A percentile compares a stretch with the other conserved stretches of the same genome.
These are phyloP conservation scores for Trichoderma gracile DNA, from an alignment of 2,329 filamentous ascomycete species.

Conservation along the genomic window DNA sequence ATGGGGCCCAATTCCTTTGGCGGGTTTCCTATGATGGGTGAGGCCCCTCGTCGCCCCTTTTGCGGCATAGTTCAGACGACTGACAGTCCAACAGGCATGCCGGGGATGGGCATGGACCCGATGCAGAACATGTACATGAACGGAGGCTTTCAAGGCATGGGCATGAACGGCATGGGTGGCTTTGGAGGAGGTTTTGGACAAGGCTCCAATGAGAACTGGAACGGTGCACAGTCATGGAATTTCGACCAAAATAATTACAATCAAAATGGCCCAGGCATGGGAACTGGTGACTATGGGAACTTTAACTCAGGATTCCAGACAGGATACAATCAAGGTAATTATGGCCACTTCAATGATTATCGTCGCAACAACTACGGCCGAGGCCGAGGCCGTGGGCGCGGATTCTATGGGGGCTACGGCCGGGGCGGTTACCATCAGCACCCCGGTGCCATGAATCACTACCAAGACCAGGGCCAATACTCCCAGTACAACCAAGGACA, in stretches of 20 bases:
- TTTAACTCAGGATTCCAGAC: constrained; percentile 76
- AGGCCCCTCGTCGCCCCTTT: constrained; percentile 40
- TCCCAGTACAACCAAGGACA: constrained; percentile 34
- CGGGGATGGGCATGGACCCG: constrained; percentile 82
- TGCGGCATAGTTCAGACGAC: constrained; percentile 21
- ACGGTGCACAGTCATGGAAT: constrained; percentile 80
- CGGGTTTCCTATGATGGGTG: constrained; percentile 83
- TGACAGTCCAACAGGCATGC: constrained; percentile 62
- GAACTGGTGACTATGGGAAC: constrained; percentile 76
- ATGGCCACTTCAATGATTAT: constrained; percentile 81
- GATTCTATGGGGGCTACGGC: constrained; percentile 57
- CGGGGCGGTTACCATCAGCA: constrained; percentile 54
- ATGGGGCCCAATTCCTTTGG: constrained; percentile 59
- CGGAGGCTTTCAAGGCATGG: constrained; percentile 76
- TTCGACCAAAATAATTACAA: constrained; percentile 87
- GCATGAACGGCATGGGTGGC: constrained; percentile 75
- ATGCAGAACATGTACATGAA: constrained; percentile 79
- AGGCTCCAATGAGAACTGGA: constrained; percentile 77
- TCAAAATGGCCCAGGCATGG: constrained; percentile 80
- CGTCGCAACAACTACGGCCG: constrained; percentile 66
- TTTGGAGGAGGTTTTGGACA: constrained; percentile 62
- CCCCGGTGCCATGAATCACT: constrained; percentile 42
- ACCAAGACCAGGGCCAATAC: constrained; percentile 40
- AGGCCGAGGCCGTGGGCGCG: constrained; percentile 66
- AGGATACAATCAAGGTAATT: constrained; percentile 83